Percentiles rank a stretch among this genome's conserved stretches.
Evolutionary conservation across 2,329 filamentous ascomycete genomes (phyloP).

Genomic region (Dothideomycetes sp.): DNA sequence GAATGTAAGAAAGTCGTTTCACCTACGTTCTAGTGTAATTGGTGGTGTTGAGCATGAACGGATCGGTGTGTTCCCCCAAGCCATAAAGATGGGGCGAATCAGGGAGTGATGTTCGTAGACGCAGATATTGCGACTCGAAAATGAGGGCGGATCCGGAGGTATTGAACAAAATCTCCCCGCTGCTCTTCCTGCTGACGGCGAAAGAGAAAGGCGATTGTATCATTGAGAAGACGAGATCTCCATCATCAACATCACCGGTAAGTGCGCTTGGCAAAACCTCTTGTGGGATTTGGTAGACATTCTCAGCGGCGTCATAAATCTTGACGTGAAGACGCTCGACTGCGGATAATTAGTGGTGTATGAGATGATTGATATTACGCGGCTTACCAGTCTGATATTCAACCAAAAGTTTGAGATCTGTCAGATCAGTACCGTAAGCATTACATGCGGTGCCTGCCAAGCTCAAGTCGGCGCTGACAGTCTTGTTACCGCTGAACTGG

Average conservation of each 20-base stretch:
- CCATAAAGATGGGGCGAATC: constrained; percentile 63
- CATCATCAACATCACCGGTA: constrained; percentile 16
- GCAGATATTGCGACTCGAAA: constrained; percentile 69
- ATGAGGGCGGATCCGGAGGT: constrained; percentile 55
- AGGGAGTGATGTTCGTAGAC: constrained; percentile 60
- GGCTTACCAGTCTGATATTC: constrained; percentile 45
- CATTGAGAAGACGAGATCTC: constrained; percentile 34
- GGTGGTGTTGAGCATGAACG: constrained; percentile 21
- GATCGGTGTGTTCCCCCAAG: constrained; percentile 65
- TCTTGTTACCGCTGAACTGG: constrained; percentile 17
- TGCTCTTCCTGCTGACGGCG: constrained; percentile 47
- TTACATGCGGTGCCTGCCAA: constrained; percentile 58
- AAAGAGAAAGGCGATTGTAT: constrained; percentile 56
- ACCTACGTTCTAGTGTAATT: constrained; percentile 2
- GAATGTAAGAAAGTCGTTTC: background rate
- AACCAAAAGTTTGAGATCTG: constrained; percentile 45
- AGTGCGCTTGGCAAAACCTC: constrained; percentile 43
- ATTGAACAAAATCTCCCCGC: constrained; percentile 54
- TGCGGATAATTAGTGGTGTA: background rate
- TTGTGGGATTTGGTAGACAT: constrained; percentile 65
- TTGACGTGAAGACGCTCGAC: constrained; percentile 56
- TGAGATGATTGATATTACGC: background rate
- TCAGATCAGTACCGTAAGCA: constrained; percentile 47
- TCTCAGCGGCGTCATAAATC: constrained; percentile 58
- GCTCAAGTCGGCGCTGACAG: constrained; percentile 42